Percentiles rank a stretch among this genome's conserved stretches.
These are phyloP conservation scores for Huntiella decipiens DNA, from an alignment of 2,329 filamentous ascomycete species.

Conservation along the genomic window DNA sequence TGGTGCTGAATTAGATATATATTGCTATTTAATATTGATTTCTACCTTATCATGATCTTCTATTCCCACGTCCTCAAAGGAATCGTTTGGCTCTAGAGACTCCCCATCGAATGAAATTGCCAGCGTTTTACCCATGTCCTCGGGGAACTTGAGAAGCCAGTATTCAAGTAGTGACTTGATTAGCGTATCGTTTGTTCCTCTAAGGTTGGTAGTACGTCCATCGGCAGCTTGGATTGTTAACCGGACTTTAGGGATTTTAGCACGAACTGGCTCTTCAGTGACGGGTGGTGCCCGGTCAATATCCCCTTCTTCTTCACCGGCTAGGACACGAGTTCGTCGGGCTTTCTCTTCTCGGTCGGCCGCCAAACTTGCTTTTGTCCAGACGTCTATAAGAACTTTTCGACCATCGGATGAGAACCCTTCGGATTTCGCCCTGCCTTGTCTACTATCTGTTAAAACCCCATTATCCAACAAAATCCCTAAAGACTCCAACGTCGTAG, in stretches of 20 bases:
- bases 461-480: slow-evolving; percentile 28
- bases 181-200: slow-evolving; percentile 34
- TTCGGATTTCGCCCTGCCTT: slow-evolving; percentile 18
- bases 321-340: slow-evolving; percentile 14
- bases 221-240: slow-evolving; percentile 36
- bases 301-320: slow-evolving; percentile 4
- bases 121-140: slow-evolving; percentile 34
- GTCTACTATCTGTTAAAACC: too few relatives aligned
- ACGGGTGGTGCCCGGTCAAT: neutral
- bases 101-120: slow-evolving; percentile 61
- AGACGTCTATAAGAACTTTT: slow-evolving; percentile 57
- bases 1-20: slow-evolving; percentile 37
- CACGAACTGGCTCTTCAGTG: slow-evolving; percentile 12
- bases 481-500: slow-evolving; percentile 52
- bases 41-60: slow-evolving; percentile 59
- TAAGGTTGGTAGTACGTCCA: slow-evolving; percentile 29
- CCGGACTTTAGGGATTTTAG: slow-evolving; percentile 23
- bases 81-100: slow-evolving; percentile 37
- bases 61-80: slow-evolving; percentile 49
- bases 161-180: slow-evolving; percentile 42
- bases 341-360: slow-evolving; percentile 25
- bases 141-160: slow-evolving; percentile 35
- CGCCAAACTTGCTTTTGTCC: slow-evolving; percentile 45
- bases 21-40: slow-evolving; percentile 33
- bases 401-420: slow-evolving; percentile 31